Base-by-base conservation (phyloP, 192 early-diverging fungal species). In the Coemansia sp. region DNA sequence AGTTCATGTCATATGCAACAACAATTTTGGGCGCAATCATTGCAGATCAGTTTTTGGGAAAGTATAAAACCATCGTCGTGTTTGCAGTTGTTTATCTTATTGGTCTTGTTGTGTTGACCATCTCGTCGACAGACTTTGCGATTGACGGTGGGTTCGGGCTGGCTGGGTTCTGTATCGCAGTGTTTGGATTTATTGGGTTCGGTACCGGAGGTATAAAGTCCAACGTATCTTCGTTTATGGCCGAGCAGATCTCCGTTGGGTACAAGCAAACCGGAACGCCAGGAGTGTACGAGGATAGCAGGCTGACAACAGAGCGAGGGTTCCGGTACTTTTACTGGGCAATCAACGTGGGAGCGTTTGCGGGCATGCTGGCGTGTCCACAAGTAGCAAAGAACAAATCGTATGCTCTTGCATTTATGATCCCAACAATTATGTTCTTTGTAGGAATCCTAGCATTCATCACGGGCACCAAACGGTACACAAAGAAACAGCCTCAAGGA, bases 291-390 rank as follows among this genome's bases (percentile, higher is more conserved):
- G 82, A 89, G 6, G 83, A 85, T 56, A 85, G 87, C 27, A 66
- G 67, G 60, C 72, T 85, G 49, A 89, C 89, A 0, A 70, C 85
- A 53, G 87, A 92, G 73, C 81, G 75, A 39, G 87, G 90, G 49
- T 92, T 91, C 76, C 87, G 87, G 69, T 88, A 83, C 85, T 91
- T 91, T 69, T 93, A 93, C 75, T 84, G 83, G 85, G 61, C 75
- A 21, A 83, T 86, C 70, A 86, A 86, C 67, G 66, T 86, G 21
- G 85, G 85, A 53, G 19, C 69, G 22, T 76, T 92, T 54, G 27
- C 86, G 71, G 66, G 83, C 82, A 57, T 87, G 80, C 57, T 82
- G 75, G 25, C 85, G 68, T 48, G 86, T 84, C 64, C 83, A 66
- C 65, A 64, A 51, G 57, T 85, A 0, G 87, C 87, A 58, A 88